Conservation (phyloP, 768 basidiomycete species). For the Plicaturopsis crispa region DNA sequence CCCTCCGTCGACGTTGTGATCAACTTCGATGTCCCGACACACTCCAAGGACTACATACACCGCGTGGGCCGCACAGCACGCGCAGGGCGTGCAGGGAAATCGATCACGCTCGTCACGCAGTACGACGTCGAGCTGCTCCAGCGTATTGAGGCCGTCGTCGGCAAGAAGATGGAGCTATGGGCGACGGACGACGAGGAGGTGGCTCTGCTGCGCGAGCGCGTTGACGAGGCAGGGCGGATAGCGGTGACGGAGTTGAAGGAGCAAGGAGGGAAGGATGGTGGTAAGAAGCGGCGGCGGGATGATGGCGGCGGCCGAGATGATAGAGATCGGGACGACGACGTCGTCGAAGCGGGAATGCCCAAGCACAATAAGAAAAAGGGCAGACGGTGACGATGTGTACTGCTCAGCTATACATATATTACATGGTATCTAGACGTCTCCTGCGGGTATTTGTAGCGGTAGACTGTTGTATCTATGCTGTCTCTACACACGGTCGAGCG, state of each 20-base stretch:
- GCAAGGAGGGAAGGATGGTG: constrained; percentile 40
- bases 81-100: constrained; percentile 95
- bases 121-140: constrained; percentile 97
- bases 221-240: constrained; percentile 74
- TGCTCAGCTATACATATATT: not conserved
- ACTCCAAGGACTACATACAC: constrained; percentile 99
- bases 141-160: constrained; percentile 88
- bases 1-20: constrained; percentile 94
- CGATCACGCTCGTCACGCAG: constrained; percentile 95
- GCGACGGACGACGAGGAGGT: constrained; percentile 86
- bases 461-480: not conserved
- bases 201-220: constrained; percentile 78
- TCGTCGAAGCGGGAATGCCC: constrained; percentile 87
- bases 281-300: constrained; percentile 42
- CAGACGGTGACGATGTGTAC: constrained; percentile 22
- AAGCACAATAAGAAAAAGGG: constrained; percentile 44
- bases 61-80: constrained; percentile 96
- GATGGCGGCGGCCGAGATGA: constrained; percentile 56
- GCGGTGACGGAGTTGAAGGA: constrained; percentile 83
- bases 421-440: not conserved
- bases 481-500: not conserved
- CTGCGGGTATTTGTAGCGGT: not conserved
- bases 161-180: constrained; percentile 88
- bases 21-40: constrained; percentile 96
- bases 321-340: constrained; percentile 88